A percentile compares a stretch with the other conserved stretches of the same genome.
Evolutionary conservation across 2,329 filamentous ascomycete genomes (phyloP).

Genomic region (Camillea tinctor): DNA sequence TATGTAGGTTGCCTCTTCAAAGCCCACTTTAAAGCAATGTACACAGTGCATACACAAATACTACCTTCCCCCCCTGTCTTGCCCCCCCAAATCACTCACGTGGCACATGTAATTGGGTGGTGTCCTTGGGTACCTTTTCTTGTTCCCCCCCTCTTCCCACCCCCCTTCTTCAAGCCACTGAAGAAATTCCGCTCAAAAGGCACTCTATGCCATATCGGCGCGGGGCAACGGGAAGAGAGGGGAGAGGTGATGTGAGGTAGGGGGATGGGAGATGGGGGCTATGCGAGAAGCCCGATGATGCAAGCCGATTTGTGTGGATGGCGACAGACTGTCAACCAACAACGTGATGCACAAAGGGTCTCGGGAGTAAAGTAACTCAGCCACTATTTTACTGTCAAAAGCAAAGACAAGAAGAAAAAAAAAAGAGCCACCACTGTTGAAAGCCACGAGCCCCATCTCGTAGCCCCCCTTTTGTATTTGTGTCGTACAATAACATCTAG

Average conservation of each 20-base stretch:
- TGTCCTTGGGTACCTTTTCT: not conserved
- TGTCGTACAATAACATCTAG: not conserved
- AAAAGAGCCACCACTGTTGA: too few relatives aligned
- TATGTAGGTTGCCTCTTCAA: too few relatives aligned
- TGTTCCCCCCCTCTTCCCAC: too few relatives aligned
- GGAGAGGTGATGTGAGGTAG: too few relatives aligned
- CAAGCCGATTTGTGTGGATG: not conserved
- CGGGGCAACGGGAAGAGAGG: not conserved
- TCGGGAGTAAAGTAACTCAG: not conserved
- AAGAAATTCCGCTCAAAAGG: not conserved
- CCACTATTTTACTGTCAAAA: not conserved
- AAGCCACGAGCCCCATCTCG: not conserved
- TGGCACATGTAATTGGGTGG: not conserved
- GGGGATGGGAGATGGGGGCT: not conserved
- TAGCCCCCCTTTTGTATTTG: not conserved
- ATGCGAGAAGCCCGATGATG: not conserved
- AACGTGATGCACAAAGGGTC: not conserved
- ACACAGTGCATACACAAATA: not conserved
- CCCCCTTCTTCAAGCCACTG: not conserved
- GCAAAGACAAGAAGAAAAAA: too few relatives aligned
- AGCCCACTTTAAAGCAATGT: not conserved
- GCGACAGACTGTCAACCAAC: not conserved
- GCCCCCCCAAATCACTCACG: not conserved
- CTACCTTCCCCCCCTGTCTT: not conserved
- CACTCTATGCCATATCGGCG: not conserved